Percentiles rank a stretch among this genome's conserved stretches.
phyloP scores from a whole-genome alignment of 306 rosid genomes.

The Rosa rugosa region DNA sequence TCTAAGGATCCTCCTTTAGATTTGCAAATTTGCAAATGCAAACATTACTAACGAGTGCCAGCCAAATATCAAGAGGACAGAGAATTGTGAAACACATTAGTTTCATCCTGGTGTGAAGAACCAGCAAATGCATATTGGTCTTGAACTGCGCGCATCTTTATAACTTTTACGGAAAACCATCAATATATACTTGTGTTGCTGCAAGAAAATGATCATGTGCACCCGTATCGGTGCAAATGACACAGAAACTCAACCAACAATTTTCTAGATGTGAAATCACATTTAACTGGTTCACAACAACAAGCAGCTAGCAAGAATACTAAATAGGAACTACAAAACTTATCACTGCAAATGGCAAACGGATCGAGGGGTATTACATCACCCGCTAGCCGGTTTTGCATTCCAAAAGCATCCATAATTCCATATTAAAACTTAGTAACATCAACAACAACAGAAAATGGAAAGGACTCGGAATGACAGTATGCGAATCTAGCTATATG shows the following conservation, averaged over 20 bases:
- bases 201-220: background rate
- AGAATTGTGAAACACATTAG: no score
- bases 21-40: no score
- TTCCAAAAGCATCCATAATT: background rate
- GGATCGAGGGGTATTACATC: background rate
- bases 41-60: no score
- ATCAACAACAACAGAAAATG: background rate
- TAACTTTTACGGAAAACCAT: no score
- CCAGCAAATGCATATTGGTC: background rate
- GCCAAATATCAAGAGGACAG: no score
- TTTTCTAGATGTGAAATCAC: background rate
- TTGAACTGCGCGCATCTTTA: background rate
- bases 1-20: no score
- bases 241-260: background rate
- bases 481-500: background rate
- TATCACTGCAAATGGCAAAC: background rate
- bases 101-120: no score
- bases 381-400: background rate
- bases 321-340: background rate
- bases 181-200: no score
- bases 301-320: background rate
- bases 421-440: background rate
- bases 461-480: no score
- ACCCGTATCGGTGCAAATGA: background rate
- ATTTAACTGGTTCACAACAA: background rate